A percentile compares a stretch with the other conserved stretches of the same genome.
phyloP scores from a whole-genome alignment of 306 rosid genomes.

The Cotoneaster glaucophyllus region DNA sequence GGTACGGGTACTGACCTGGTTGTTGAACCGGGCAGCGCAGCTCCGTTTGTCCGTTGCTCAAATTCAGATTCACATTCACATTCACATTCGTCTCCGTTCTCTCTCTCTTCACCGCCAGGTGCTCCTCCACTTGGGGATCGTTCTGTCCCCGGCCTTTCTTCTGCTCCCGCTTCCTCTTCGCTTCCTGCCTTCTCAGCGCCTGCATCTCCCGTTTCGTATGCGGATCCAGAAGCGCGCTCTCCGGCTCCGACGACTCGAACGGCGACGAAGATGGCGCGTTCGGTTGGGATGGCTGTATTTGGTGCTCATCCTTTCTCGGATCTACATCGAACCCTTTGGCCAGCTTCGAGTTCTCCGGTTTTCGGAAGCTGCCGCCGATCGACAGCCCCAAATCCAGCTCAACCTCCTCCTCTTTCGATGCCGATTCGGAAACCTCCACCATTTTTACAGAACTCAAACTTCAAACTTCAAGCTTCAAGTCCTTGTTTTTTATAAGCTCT shows the following conservation, averaged over 20 bases:
- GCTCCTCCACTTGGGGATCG: not conserved
- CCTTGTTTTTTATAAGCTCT: not conserved
- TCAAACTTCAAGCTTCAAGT: not conserved
- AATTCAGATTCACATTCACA: conserved; percentile 7
- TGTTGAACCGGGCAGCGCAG: conserved; percentile 1
- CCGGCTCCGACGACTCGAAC: not conserved
- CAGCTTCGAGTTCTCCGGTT: conserved; percentile 7
- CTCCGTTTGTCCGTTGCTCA: conserved; percentile 5
- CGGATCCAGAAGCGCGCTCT: conserved; percentile 6
- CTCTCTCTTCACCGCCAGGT: conserved; percentile 25
- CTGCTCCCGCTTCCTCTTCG: conserved; percentile 36
- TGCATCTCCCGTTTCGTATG: conserved; percentile 32
- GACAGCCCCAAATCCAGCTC: conserved; percentile 67
- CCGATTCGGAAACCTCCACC: not conserved
- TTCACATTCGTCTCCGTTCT: not conserved
- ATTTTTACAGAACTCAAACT: not conserved
- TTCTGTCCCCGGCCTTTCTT: conserved; percentile 20
- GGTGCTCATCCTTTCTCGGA: not conserved
- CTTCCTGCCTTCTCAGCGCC: conserved; percentile 34
- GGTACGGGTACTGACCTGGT: conserved; percentile 3
- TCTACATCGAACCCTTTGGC: not conserved
- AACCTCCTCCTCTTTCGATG: conserved; percentile 29
- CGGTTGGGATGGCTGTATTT: not conserved
- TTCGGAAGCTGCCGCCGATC: conserved; percentile 47
- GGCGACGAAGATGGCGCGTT: not conserved